These are phyloP conservation scores for Fusarium chaquense DNA, from an alignment of 2,329 filamentous ascomycete species.

Conservation along the genomic window DNA sequence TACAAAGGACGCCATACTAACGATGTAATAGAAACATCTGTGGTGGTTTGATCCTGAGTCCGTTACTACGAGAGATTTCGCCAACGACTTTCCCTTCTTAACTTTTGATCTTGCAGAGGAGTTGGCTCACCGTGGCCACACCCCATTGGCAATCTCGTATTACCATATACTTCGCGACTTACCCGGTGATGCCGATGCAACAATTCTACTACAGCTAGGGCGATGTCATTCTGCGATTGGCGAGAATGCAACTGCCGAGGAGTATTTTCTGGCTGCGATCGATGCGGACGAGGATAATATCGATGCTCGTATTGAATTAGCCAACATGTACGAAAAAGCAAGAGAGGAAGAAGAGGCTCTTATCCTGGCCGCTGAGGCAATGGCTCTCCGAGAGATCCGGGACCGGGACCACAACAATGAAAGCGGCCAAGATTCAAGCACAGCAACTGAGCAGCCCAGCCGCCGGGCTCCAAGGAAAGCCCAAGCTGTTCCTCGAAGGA, in stretches of 20 bases:
- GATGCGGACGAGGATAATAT: conserved; percentile 78
- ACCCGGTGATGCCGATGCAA: conserved; percentile 63
- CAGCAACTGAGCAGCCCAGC: conserved; percentile 7
- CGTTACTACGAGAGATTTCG: conserved; percentile 55
- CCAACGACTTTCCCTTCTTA: conserved; percentile 81
- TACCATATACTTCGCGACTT: conserved; percentile 66
- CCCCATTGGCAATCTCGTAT: conserved; percentile 62
- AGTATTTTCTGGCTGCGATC: conserved; percentile 80
- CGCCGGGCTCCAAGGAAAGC: conserved; percentile 29
- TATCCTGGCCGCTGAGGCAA: conserved; percentile 79
- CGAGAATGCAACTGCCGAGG: conserved; percentile 76
- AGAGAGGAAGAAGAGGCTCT: conserved; percentile 81
- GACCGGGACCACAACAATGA: conserved; percentile 44
- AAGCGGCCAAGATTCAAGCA: conserved; percentile 1
- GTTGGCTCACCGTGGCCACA: conserved; percentile 51
- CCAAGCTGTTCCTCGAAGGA: conserved; percentile 21
- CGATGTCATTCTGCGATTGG: conserved; percentile 76
- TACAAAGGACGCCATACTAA: conserved; percentile 22
- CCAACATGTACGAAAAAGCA: conserved; percentile 84
- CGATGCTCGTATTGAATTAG: conserved; percentile 81
- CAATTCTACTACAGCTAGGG: conserved; percentile 67
- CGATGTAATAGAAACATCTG: conserved; percentile 68
- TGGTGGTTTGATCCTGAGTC: conserved; percentile 76
- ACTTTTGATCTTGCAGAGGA: conserved; percentile 74
- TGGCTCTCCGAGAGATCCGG: conserved; percentile 69